Evolutionary conservation across 2,329 filamentous ascomycete species (phyloP).

Genomic region (Magnaporthales sp.): DNA sequence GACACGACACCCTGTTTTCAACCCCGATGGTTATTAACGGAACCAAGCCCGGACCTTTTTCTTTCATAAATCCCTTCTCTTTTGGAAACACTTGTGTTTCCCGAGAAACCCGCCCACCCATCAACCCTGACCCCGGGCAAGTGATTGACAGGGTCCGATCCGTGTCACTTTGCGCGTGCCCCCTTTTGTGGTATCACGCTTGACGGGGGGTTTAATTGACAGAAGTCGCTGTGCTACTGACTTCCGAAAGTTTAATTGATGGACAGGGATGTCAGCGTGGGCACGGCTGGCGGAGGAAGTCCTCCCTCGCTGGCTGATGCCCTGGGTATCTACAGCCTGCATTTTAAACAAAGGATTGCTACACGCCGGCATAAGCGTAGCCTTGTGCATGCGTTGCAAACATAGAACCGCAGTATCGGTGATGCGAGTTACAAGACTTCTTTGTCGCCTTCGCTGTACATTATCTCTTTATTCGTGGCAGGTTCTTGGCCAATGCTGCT

Average conservation of each 20-base stretch:
- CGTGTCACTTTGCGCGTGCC: not conserved
- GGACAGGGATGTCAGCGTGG: not conserved
- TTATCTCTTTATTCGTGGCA: no score
- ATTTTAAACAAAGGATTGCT: no score
- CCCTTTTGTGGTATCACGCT: not conserved
- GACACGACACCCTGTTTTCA: not conserved
- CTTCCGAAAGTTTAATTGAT: not conserved
- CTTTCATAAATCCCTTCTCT: not conserved
- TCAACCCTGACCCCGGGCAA: not conserved
- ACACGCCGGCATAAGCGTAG: no score
- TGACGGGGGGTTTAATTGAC: not conserved
- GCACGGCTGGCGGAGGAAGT: not conserved
- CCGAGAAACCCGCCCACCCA: not conserved
- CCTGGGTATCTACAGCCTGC: no score
- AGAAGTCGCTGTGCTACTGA: not conserved
- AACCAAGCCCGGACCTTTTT: not conserved
- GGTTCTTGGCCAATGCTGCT: no score
- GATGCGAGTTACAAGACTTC: no score
- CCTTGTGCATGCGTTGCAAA: no score
- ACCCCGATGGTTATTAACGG: not conserved
- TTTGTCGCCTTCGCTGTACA: no score
- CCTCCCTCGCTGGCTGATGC: no score
- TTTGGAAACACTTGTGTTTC: not conserved
- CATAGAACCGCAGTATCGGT: no score
- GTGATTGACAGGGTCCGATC: not conserved